phyloP scores from a whole-genome alignment of 1,284 basidiomycete genomes.

The Puccinia coronata region DNA sequence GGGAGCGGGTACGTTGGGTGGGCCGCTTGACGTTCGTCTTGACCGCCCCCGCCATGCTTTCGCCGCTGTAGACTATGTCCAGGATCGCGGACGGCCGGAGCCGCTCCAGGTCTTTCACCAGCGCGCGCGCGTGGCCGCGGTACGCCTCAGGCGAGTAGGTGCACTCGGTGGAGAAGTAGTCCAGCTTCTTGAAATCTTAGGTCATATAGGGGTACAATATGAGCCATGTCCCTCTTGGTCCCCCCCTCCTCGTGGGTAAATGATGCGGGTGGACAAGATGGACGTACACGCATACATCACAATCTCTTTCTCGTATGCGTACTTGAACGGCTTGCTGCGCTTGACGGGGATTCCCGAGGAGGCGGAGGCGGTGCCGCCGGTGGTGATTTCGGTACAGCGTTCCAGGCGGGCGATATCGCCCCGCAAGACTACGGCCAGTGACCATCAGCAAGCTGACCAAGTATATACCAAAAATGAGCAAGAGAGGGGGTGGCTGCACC shows the following conservation, averaged over 20 bases:
- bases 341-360: constrained; percentile 82
- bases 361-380: constrained; percentile 65
- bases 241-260: not conserved
- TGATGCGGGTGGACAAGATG: not conserved
- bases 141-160: constrained; percentile 96
- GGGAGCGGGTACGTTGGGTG: constrained; percentile 42
- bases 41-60: constrained; percentile 60
- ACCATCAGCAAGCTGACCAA: too few relatives aligned
- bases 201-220: constrained; percentile 40
- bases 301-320: constrained; percentile 99
- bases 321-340: constrained; percentile 95
- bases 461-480: too few relatives aligned
- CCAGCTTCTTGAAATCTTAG: constrained; percentile 64
- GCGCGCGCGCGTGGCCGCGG: constrained; percentile 87
- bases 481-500: constrained; percentile 62
- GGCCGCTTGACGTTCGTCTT: constrained; percentile 63
- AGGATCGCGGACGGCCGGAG: constrained; percentile 91
- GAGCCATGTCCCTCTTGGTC: too few relatives aligned
- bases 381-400: constrained; percentile 89
- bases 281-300: constrained; percentile 70
- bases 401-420: constrained; percentile 93
- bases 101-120: constrained; percentile 92
- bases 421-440: constrained; percentile 91
- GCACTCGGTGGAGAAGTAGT: constrained; percentile 99
- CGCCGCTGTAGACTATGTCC: constrained; percentile 93